Conservation (phyloP, 441 rosid genomes). For the Brassica hybrid region DNA sequence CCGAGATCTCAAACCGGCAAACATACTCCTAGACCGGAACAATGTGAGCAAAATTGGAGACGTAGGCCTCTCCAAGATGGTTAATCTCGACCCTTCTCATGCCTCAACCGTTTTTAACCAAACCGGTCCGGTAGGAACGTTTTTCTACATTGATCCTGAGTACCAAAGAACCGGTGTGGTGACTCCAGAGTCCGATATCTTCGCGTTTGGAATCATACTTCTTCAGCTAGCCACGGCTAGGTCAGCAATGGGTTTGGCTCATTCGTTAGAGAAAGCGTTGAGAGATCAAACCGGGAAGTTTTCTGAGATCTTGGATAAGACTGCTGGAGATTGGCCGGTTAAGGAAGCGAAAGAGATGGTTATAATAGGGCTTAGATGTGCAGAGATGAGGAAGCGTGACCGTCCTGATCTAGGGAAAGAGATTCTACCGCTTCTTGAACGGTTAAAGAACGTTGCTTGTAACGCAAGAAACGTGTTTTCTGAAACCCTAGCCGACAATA, state of each 20-base stretch:
- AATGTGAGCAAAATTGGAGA: conserved; percentile 91
- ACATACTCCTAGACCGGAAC: conserved; percentile 81
- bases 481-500: conserved; percentile 26
- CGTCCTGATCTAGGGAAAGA: conserved; percentile 73
- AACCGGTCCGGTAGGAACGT: conserved; percentile 85
- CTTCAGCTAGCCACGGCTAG: conserved; percentile 80
- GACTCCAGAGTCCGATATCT: conserved; percentile 82
- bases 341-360: conserved; percentile 76
- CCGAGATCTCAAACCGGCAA: conserved; percentile 93
- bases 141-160: conserved; percentile 89
- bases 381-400: conserved; percentile 79
- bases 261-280: conserved; percentile 73
- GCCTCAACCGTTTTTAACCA: conserved; percentile 53
- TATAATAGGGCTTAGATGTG: conserved; percentile 64
- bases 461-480: conserved; percentile 44
- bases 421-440: conserved; percentile 78
- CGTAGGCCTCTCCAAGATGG: conserved; percentile 83
- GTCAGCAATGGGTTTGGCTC: conserved; percentile 76
- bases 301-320: conserved; percentile 64
- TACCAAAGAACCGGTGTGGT: conserved; percentile 85
- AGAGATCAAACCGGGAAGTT: conserved; percentile 48
- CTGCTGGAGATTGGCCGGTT: conserved; percentile 85
- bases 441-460: conserved; percentile 61
- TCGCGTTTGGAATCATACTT: conserved; percentile 85
- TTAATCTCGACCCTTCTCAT: conserved; percentile 52